phyloP scores from a whole-genome alignment of 257 asterid genomes.

The Ilex asprella region DNA sequence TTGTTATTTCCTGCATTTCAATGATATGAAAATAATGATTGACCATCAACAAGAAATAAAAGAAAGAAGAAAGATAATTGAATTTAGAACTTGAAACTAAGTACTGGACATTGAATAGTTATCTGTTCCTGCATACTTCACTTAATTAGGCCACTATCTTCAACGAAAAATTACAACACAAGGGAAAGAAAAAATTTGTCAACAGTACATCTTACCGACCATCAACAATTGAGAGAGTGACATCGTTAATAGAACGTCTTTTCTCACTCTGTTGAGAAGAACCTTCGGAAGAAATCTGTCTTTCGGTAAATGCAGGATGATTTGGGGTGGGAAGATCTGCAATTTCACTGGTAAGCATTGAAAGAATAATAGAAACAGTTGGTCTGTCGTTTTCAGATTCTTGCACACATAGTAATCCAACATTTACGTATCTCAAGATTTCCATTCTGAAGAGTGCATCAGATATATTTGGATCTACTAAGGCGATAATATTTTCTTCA shows the following conservation, averaged over 20 bases:
- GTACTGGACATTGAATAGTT: too few species aligned
- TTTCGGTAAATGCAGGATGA: constrained; percentile 30
- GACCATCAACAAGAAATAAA: too few species aligned
- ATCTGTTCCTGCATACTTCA: too few species aligned
- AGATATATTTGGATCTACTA: constrained; percentile 35
- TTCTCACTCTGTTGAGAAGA: constrained; percentile 23
- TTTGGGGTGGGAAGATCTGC: constrained; percentile 44
- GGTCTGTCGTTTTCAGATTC: constrained; percentile 56
- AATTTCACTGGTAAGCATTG: constrained; percentile 47
- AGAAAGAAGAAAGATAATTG: too few species aligned
- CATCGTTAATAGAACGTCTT: constrained; percentile 27
- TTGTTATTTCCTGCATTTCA: too few species aligned
- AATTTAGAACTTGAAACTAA: too few species aligned
- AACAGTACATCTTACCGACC: too few species aligned
- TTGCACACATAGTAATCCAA: constrained; percentile 64
- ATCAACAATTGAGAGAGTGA: constrained; percentile 26
- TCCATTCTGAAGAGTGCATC: constrained; percentile 17
- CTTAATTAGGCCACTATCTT: too few species aligned
- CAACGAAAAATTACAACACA: too few species aligned
- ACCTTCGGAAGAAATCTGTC: too few species aligned
- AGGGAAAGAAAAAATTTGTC: too few species aligned
- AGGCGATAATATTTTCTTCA: constrained; percentile 16
- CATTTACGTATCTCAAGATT: constrained; percentile 45
- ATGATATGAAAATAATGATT: too few species aligned
- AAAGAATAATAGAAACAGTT: constrained; percentile 31